phyloP scores from a whole-genome alignment of 441 rosid genomes.

The Pelargonium myrrhifolium region DNA sequence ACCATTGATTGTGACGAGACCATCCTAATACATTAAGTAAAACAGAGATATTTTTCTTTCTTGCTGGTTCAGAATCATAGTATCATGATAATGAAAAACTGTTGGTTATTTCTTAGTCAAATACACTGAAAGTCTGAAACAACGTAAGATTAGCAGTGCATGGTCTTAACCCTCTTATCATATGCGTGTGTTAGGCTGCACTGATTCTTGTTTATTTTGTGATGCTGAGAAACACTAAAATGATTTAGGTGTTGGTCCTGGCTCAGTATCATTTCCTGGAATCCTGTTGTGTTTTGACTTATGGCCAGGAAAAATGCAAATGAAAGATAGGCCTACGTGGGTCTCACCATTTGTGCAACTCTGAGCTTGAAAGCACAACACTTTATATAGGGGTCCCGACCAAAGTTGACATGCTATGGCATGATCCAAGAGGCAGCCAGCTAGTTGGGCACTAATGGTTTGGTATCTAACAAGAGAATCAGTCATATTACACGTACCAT shows the following conservation, averaged over 20 bases:
- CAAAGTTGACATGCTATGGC: constrained; percentile 6
- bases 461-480: constrained; percentile 5
- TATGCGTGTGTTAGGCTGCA: background rate
- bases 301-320: background rate
- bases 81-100: background rate
- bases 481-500: background rate
- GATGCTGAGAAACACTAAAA: background rate
- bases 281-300: background rate
- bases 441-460: constrained; percentile 6
- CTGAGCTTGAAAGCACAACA: constrained; percentile 8
- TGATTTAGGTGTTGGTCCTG: background rate
- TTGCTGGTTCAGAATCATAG: background rate
- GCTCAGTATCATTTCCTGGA: background rate
- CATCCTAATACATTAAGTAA: background rate
- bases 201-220: constrained; percentile 4
- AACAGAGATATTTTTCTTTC: background rate
- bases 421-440: background rate
- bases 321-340: constrained; percentile 8
- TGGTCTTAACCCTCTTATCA: background rate
- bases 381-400: background rate
- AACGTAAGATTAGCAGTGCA: constrained; percentile 2
- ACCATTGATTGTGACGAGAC: background rate
- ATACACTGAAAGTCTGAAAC: background rate
- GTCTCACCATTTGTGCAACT: background rate
- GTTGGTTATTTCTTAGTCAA: background rate